phyloP scores from a whole-genome alignment of 352 stramenopile genomes.

The Pythium aristosporum region DNA sequence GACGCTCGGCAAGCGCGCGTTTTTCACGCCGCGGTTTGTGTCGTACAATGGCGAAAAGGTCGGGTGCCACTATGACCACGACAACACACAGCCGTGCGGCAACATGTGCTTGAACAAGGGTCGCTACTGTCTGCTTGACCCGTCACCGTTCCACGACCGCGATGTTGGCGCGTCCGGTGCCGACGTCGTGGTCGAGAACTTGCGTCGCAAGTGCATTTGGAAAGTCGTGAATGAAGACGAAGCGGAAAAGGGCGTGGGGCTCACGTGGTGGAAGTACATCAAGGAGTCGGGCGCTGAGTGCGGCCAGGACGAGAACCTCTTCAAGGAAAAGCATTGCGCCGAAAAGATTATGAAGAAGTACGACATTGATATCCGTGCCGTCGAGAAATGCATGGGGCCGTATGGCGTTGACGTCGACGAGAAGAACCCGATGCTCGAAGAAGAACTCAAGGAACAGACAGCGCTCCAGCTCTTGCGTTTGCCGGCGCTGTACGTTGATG shows the following conservation, averaged over 20 bases:
- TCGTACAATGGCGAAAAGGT: constrained; percentile 95
- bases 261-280: constrained; percentile 95
- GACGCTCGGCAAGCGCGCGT: constrained; percentile 88
- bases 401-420: constrained; percentile 87
- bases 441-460: constrained; percentile 89
- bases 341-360: constrained; percentile 90
- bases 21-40: constrained; percentile 96
- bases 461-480: constrained; percentile 90
- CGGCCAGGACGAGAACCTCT: constrained; percentile 78
- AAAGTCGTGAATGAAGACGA: constrained; percentile 76
- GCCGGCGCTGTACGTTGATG: constrained; percentile 94
- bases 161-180: constrained; percentile 90
- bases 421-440: constrained; percentile 88
- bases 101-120: constrained; percentile 98
- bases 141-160: constrained; percentile 93
- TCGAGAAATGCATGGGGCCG: constrained; percentile 94
- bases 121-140: constrained; percentile 95
- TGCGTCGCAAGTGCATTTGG: constrained; percentile 96
- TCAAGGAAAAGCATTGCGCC: constrained; percentile 87
- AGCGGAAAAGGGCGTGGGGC: constrained; percentile 79
- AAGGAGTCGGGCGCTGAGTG: constrained; percentile 89
- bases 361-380: constrained; percentile 74
- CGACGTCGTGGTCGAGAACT: constrained; percentile 93
- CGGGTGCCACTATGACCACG: constrained; percentile 84
- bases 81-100: constrained; percentile 82